Conservation (phyloP, 495 filamentous ascomycete species). For the Trichocladium antarcticum region DNA sequence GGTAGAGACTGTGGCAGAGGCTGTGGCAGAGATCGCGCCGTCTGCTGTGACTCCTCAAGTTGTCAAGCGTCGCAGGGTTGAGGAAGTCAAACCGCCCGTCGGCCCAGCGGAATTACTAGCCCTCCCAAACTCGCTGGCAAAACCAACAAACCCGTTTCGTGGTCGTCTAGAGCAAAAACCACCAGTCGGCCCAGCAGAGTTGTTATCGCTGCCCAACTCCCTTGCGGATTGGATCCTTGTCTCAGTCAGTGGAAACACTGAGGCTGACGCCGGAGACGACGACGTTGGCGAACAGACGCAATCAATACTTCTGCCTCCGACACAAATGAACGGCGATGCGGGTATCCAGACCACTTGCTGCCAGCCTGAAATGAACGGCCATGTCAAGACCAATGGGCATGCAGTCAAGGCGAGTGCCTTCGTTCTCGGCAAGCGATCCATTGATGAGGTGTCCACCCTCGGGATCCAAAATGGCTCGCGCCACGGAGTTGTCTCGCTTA, state of each 20-base stretch:
- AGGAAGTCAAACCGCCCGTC: conserved; percentile 14
- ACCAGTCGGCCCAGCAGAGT: conserved; percentile 23
- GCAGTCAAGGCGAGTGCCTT: conserved; percentile 18
- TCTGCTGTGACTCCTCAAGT: background rate
- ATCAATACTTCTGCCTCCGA: background rate
- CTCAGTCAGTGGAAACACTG: background rate
- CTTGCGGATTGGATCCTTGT: conserved; percentile 10
- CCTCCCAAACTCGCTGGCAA: conserved; percentile 16
- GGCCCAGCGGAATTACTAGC: conserved; percentile 22
- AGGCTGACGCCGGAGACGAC: background rate
- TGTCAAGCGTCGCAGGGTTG: background rate
- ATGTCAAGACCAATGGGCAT: background rate
- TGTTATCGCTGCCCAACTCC: conserved; percentile 26
- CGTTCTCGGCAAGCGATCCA: background rate
- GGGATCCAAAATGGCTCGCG: background rate
- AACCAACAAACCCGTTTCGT: background rate
- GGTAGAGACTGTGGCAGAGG: background rate
- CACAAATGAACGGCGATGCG: background rate
- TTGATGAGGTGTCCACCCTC: background rate
- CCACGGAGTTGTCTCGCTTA: conserved; percentile 2
- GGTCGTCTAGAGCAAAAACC: conserved; percentile 1
- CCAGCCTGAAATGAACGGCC: background rate
- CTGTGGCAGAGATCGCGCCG: background rate
- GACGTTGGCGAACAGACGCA: background rate
- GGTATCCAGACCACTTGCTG: background rate